Percentiles rank a stretch among this genome's conserved stretches.
phyloP scores from a whole-genome alignment of 768 basidiomycete species.

The Boletus fagicola region DNA sequence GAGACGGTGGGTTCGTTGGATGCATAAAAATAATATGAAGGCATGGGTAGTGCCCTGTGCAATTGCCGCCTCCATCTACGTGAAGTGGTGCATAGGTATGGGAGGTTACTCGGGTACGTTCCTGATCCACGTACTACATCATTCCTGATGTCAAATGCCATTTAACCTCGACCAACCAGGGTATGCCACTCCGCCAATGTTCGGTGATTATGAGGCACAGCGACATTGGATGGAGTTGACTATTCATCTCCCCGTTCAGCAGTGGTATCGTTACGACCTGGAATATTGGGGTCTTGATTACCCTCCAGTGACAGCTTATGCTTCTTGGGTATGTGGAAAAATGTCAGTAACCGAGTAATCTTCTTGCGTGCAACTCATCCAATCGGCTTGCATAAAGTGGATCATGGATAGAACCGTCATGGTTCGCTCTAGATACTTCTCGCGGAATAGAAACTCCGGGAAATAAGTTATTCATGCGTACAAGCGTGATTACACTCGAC shows the following conservation, averaged over 20 bases:
- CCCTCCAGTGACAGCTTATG: slow-evolving; percentile 89
- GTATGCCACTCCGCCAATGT: slow-evolving; percentile 72
- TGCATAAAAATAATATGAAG: slow-evolving; percentile 66
- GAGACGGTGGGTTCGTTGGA: slow-evolving; percentile 72
- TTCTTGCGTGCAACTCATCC: slow-evolving; percentile 4
- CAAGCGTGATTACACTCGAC: slow-evolving; percentile 69
- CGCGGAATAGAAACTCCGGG: slow-evolving; percentile 67
- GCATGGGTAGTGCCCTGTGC: slow-evolving; percentile 56
- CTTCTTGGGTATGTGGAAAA: slow-evolving; percentile 78
- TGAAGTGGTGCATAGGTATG: slow-evolving; percentile 70
- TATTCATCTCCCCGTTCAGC: slow-evolving; percentile 62
- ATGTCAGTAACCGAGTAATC: slow-evolving; percentile 49
- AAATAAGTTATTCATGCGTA: slow-evolving; percentile 78
- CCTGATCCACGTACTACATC: not conserved
- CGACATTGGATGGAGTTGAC: slow-evolving; percentile 96
- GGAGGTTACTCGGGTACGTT: slow-evolving; percentile 80
- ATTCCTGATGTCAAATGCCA: not conserved
- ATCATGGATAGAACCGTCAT: slow-evolving; percentile 48
- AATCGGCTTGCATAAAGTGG: slow-evolving; percentile 38
- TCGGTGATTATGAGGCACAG: slow-evolving; percentile 91
- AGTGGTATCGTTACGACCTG: slow-evolving; percentile 89
- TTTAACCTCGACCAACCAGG: slow-evolving; percentile 40
- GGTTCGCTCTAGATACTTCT: slow-evolving; percentile 71
- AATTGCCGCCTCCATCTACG: slow-evolving; percentile 50
- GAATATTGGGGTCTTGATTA: slow-evolving; percentile 96